phyloP scores from a whole-genome alignment of 2,329 filamentous ascomycete species.

The Cladophialophora psammophila region DNA sequence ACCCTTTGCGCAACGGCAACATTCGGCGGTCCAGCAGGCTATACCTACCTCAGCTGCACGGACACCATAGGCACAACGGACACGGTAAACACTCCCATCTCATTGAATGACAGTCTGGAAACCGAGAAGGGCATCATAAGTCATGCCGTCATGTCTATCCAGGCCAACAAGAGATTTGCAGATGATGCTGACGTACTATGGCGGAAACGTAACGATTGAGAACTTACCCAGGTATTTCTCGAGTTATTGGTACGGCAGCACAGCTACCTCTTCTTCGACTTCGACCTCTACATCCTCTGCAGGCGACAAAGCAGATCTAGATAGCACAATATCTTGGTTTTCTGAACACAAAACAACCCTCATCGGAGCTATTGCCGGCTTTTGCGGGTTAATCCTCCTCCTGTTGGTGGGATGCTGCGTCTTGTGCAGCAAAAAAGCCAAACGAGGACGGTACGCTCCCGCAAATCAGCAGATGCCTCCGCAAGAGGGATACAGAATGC shows the following conservation, averaged over 20 bases:
- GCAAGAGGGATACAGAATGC: not conserved
- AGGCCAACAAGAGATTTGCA: not conserved
- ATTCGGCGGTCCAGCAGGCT: conserved; percentile 22
- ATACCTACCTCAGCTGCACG: conserved; percentile 23
- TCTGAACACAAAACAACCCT: conserved; percentile 6
- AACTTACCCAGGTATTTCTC: conserved; percentile 21
- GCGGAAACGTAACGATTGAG: conserved; percentile 7
- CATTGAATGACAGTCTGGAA: not conserved
- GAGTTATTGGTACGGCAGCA: conserved; percentile 17
- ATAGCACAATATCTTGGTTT: conserved; percentile 10
- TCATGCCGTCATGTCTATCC: not conserved
- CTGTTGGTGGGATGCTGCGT: conserved; percentile 11
- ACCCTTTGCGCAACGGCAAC: conserved; percentile 23
- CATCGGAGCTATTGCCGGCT: conserved; percentile 21
- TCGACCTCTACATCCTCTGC: conserved; percentile 6
- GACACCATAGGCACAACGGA: conserved; percentile 18
- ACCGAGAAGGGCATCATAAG: not conserved
- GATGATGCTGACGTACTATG: conserved; percentile 20
- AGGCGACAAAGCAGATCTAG: not conserved
- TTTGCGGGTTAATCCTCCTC: conserved; percentile 8
- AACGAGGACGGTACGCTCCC: not conserved
- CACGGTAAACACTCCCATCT: not conserved
- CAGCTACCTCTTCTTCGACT: conserved; percentile 5
- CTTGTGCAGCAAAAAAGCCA: not conserved
- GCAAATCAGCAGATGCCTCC: conserved; percentile 4